phyloP scores from a whole-genome alignment of 495 filamentous ascomycete species.

The Talaromyces wortmannii region DNA sequence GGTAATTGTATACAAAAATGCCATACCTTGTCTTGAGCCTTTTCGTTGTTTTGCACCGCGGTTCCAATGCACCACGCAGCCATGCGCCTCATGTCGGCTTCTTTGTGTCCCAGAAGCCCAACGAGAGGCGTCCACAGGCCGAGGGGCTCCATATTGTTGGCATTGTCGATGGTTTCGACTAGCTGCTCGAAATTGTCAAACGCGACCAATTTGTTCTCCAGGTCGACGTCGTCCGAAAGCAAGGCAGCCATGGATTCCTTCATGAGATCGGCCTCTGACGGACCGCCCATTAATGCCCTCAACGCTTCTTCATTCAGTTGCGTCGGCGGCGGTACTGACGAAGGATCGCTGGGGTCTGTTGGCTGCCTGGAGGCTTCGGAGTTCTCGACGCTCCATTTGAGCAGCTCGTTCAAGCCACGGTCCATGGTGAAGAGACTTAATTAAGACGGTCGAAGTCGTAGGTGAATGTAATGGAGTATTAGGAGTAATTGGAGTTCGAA shows the following conservation, averaged over 20 bases:
- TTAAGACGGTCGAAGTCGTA: too few species aligned
- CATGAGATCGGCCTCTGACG: slow-evolving; percentile 88
- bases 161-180: slow-evolving; percentile 88
- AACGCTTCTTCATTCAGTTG: slow-evolving; percentile 60
- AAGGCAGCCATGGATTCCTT: slow-evolving; percentile 70
- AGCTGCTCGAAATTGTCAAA: slow-evolving; percentile 97
- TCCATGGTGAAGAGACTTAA: slow-evolving; percentile 32
- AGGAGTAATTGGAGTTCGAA: too few species aligned
- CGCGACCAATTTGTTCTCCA: slow-evolving; percentile 76
- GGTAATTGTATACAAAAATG: neutral
- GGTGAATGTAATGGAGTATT: too few species aligned
- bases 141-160: slow-evolving; percentile 77
- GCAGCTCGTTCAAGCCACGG: slow-evolving; percentile 64
- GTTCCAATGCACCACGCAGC: slow-evolving; percentile 92
- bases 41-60: slow-evolving; percentile 91
- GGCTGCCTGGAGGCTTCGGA: slow-evolving; percentile 38
- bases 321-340: slow-evolving; percentile 22
- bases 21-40: slow-evolving; percentile 65
- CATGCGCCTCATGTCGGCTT: slow-evolving; percentile 66
- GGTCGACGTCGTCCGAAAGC: slow-evolving; percentile 49
- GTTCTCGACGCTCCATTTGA: slow-evolving; percentile 92
- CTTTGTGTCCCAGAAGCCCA: slow-evolving; percentile 54
- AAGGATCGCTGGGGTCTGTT: slow-evolving; percentile 32
- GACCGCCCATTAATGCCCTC: slow-evolving; percentile 67
- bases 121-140: slow-evolving; percentile 78